Base-by-base conservation (phyloP, 345 rosid species). In the Acer saccharum region DNA sequence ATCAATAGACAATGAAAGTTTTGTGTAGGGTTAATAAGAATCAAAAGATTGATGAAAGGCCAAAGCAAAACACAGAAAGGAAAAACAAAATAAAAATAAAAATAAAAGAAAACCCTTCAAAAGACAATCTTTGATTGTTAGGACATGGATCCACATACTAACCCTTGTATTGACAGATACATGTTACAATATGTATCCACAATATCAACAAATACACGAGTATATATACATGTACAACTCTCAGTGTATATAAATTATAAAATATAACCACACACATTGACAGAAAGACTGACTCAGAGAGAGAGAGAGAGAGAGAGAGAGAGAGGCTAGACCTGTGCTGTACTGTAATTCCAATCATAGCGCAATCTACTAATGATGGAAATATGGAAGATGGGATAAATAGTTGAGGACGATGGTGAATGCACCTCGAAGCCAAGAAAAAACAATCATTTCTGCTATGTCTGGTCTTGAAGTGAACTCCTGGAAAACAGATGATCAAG, bases 361-460 rank as follows among this genome's bases (percentile, higher is more conserved):
- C 81, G 71, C 98, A 94, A 88, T 96, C 95, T 16, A 96, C 85
- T 73, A 94, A 82, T n/a, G 88, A 75, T 57, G 93, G 89, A 84
- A 96, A 96, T 79, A 89, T 85, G 43, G 90, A 82, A 75, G 99
- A 91, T 46, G 95, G 94, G 76, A 96, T 86, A 75, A 96, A 94
- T 68, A 94, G 60, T 78, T 89, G 97, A 61, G 97, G 97, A 77
- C 98, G 94, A 83, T 96, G 94, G 52, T 97, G 97, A 78, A 96
- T 91, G 85, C 99, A 96, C 76, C 99, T 89, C 23, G 98, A 96
- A 62, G 99, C 99, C 83, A 96, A 84, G 72, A 96, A 78, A 82
- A 94, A 96, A 80, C 99, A 96, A 86, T 94, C 99, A 86, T 94
- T n/a, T n/a, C 99, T 74, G 95, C 95, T 78, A 94, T 86, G 74